Evolutionary conservation across 192 early-diverging fungal genomes (phyloP).

Genomic region (Geosiphon pyriformis): DNA sequence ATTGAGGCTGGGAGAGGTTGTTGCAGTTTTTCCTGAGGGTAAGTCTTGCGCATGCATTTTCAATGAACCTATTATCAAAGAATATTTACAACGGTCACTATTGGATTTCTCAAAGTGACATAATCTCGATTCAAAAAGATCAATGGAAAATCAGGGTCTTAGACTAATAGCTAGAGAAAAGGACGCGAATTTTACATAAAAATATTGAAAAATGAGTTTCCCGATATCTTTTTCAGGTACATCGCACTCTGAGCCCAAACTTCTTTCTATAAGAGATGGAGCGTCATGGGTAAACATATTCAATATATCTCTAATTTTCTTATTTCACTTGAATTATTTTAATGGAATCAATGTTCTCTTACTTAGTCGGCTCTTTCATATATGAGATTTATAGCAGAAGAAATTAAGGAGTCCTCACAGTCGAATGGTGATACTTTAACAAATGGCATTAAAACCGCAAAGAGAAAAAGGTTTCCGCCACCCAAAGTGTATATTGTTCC

Average conservation of each 20-base stretch:
- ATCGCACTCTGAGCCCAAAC: conserved; percentile 33
- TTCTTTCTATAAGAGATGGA: conserved; percentile 43
- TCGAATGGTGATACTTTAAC: no score
- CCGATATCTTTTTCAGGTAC: conserved; percentile 14
- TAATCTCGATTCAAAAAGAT: background rate
- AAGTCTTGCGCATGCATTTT: conserved; percentile 19
- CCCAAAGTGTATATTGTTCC: conserved; percentile 30
- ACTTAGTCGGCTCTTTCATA: no score
- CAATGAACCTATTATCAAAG: background rate
- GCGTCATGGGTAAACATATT: conserved; percentile 37
- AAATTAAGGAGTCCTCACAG: no score
- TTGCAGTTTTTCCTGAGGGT: conserved; percentile 50
- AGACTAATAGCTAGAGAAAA: background rate
- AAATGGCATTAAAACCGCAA: no score
- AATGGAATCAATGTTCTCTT: background rate
- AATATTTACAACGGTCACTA: background rate
- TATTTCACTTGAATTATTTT: background rate
- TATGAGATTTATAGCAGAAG: no score
- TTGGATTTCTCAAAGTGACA: conserved; percentile 1
- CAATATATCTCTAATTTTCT: background rate
- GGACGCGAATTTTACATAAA: no score
- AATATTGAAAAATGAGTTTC: no score
- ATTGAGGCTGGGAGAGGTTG: conserved; percentile 38
- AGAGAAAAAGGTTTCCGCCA: conserved; percentile 15
- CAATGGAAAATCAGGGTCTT: no score